A percentile compares a stretch with the other conserved stretches of the same genome.
These are phyloP conservation scores for Cercospora sp. DNA, from an alignment of 2,329 filamentous ascomycete genomes.

Conservation along the genomic window DNA sequence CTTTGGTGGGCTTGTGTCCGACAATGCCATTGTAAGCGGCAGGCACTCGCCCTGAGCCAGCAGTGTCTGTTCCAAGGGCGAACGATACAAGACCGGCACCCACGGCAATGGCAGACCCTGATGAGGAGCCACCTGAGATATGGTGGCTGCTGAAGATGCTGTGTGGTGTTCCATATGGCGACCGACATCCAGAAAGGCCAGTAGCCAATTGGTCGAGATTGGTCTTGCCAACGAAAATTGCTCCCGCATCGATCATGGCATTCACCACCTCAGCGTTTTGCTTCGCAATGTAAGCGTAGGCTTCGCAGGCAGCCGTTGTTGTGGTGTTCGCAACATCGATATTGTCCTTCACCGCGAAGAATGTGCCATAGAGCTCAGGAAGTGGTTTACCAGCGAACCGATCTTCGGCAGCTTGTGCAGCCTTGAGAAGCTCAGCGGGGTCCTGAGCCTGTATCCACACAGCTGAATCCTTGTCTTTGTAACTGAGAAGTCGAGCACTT, in stretches of 20 bases:
- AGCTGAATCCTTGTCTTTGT: constrained; percentile 49
- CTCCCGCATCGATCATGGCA: constrained; percentile 54
- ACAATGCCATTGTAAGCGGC: constrained; percentile 56
- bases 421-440: constrained; percentile 43
- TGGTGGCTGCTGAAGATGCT: constrained; percentile 54
- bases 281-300: constrained; percentile 51
- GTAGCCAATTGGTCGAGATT: constrained; percentile 66
- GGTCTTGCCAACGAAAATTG: constrained; percentile 60
- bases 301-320: constrained; percentile 56
- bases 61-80: constrained; percentile 59
- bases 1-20: constrained; percentile 54
- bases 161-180: constrained; percentile 57
- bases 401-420: constrained; percentile 44
- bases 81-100: constrained; percentile 56
- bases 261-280: constrained; percentile 54
- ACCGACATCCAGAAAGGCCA: constrained; percentile 60
- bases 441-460: constrained; percentile 54
- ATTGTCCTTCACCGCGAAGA: constrained; percentile 59
- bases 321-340: constrained; percentile 54
- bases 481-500: constrained; percentile 52
- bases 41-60: constrained; percentile 56
- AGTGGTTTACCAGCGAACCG: constrained; percentile 45
- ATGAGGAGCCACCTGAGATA: constrained; percentile 59
- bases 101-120: constrained; percentile 57
- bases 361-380: constrained; percentile 57